A percentile compares a stretch with the other conserved stretches of the same genome.
These are phyloP conservation scores for Aspergillus asperescens DNA, from an alignment of 495 filamentous ascomycete genomes.

Conservation along the genomic window DNA sequence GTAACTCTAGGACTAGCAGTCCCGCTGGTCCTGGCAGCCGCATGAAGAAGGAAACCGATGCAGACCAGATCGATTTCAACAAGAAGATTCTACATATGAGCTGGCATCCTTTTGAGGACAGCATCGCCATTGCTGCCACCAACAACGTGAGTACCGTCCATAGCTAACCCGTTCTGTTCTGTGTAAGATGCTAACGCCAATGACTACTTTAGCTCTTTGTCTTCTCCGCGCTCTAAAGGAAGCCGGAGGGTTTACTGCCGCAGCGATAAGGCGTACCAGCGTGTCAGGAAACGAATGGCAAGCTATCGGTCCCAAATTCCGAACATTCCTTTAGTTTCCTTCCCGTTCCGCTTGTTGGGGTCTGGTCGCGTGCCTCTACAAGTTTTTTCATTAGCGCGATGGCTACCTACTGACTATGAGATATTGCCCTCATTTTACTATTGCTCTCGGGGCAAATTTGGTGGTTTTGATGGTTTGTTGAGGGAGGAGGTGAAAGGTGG, in stretches of 20 bases:
- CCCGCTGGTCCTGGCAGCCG: slow-evolving; percentile 86
- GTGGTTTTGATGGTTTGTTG: slow-evolving; percentile 17
- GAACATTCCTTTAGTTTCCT: slow-evolving; percentile 1
- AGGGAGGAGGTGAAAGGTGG: no score
- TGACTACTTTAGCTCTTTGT: slow-evolving; percentile 71
- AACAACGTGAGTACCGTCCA: slow-evolving; percentile 76
- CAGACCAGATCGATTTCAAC: slow-evolving; percentile 99
- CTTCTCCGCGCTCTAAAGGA: slow-evolving; percentile 85
- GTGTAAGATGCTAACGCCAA: slow-evolving; percentile 17
- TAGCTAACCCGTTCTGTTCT: neutral
- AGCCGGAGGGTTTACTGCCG: slow-evolving; percentile 18
- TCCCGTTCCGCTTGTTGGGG: slow-evolving; percentile 12
- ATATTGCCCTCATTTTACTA: slow-evolving; percentile 6
- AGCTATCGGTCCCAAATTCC: slow-evolving; percentile 21
- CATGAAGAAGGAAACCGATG: slow-evolving; percentile 98
- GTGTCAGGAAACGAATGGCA: slow-evolving; percentile 16
- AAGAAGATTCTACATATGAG: slow-evolving; percentile 99
- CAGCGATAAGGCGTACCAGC: slow-evolving; percentile 27
- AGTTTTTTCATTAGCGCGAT: slow-evolving; percentile 6
- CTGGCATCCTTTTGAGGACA: slow-evolving; percentile 99
- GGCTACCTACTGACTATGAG: slow-evolving; percentile 9
- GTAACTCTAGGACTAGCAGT: slow-evolving; percentile 78
- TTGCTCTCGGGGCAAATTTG: slow-evolving; percentile 6
- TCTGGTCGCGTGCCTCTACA: slow-evolving; percentile 10
- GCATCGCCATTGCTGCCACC: slow-evolving; percentile 97